phyloP scores from a whole-genome alignment of 179 eudicot genomes.

The Nepenthes alata region DNA sequence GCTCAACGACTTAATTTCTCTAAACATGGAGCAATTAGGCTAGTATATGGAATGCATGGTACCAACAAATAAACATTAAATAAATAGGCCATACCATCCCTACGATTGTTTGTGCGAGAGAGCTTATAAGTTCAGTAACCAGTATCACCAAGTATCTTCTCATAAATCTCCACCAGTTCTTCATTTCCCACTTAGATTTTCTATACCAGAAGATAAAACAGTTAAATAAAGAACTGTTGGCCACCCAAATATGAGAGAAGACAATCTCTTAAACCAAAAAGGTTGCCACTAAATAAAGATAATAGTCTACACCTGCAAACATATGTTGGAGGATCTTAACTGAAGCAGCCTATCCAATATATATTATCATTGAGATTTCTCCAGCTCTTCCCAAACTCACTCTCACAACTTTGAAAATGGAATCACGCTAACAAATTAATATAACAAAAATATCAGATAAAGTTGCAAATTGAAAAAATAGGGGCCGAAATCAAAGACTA shows the following conservation, averaged over 20 bases:
- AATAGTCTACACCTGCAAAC: constrained; percentile 49
- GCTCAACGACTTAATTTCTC: too few species aligned
- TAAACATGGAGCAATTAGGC: too few species aligned
- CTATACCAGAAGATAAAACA: constrained; percentile 17
- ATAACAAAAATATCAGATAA: neutral
- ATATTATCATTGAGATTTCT: constrained; percentile 35
- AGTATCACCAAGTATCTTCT: constrained; percentile 62
- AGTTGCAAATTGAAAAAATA: neutral
- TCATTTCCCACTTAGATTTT: constrained; percentile 87
- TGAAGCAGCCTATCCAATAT: constrained; percentile 61
- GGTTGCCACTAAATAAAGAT: neutral
- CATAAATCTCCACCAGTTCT: constrained; percentile 63
- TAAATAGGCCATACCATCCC: constrained; percentile 49
- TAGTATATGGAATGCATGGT: neutral
- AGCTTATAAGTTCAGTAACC: constrained; percentile 71
- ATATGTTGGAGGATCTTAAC: constrained; percentile 67
- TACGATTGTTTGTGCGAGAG: constrained; percentile 80
- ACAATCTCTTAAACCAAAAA: neutral
- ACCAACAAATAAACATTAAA: neutral
- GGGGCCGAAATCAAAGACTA: neutral
- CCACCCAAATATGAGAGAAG: too few species aligned
- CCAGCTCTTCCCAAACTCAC: constrained; percentile 56
- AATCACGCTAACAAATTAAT: neutral
- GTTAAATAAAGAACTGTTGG: neutral
- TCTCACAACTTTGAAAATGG: constrained; percentile 45